Evolutionary conservation across 2,329 filamentous ascomycete species (phyloP).

Genomic region (Chaetomiaceae sp.): DNA sequence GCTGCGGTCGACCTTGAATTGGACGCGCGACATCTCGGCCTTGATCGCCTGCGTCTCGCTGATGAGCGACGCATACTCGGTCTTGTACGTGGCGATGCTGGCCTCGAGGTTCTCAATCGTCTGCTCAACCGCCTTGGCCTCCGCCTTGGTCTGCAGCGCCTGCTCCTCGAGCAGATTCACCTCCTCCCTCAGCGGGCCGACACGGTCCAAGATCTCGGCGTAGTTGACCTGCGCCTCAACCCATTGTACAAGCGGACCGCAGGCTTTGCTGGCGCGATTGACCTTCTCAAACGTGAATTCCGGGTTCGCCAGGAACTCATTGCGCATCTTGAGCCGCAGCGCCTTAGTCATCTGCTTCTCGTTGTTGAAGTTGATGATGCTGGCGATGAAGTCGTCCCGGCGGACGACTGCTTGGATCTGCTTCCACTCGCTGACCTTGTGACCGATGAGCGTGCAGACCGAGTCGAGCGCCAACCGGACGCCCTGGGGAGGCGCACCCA

Average conservation of each 20-base stretch:
- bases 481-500: constrained; percentile 85
- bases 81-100: constrained; percentile 93
- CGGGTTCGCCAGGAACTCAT: constrained; percentile 83
- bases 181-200: constrained; percentile 87
- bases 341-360: constrained; percentile 85
- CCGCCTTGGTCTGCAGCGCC: constrained; percentile 84
- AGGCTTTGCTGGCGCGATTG: constrained; percentile 93
- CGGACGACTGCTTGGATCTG: constrained; percentile 82
- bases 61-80: constrained; percentile 90
- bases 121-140: constrained; percentile 85
- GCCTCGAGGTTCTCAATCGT: constrained; percentile 77
- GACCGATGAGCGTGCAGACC: constrained; percentile 90
- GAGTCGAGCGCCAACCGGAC: constrained; percentile 90
- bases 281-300: constrained; percentile 97
- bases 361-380: constrained; percentile 96
- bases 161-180: constrained; percentile 81
- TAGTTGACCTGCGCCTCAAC: constrained; percentile 94
- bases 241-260: constrained; percentile 95
- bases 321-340: constrained; percentile 81
- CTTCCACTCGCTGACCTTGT: constrained; percentile 88
- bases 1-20: constrained; percentile 97
- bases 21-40: constrained; percentile 88
- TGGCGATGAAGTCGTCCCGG: constrained; percentile 93
- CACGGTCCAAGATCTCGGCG: constrained; percentile 91
- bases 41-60: constrained; percentile 98